phyloP scores from a whole-genome alignment of 768 basidiomycete species.

The Coprinopsis sp. region DNA sequence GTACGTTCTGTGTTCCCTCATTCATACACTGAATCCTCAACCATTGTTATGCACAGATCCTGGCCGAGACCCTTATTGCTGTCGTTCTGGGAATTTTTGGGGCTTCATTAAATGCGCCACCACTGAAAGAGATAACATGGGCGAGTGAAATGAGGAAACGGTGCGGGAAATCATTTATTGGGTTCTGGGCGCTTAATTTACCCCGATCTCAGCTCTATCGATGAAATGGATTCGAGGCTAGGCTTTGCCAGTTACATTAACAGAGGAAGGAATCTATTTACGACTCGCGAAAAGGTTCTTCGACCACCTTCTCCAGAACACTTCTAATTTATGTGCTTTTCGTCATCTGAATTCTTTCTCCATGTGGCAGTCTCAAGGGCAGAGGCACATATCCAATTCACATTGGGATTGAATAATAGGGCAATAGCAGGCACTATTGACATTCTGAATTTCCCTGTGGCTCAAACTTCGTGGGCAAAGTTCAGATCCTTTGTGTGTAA shows the following conservation, averaged over 20 bases:
- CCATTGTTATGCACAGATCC: conserved; percentile 40
- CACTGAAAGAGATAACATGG: conserved; percentile 81
- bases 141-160: conserved; percentile 82
- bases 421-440: no score
- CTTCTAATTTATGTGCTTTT: not conserved
- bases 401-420: no score
- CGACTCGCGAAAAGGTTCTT: conserved; percentile 10
- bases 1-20: conserved; percentile 31
- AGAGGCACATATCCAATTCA: no score
- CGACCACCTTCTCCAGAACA: not conserved
- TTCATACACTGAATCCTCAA: not conserved
- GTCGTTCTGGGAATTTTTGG: conserved; percentile 69
- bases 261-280: conserved; percentile 47
- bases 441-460: no score
- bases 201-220: conserved; percentile 50
- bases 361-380: no score
- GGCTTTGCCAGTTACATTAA: conserved; percentile 62
- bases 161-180: conserved; percentile 41
- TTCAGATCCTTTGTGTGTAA: no score
- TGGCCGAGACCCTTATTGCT: conserved; percentile 59
- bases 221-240: conserved; percentile 68
- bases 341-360: not conserved
- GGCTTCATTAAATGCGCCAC: conserved; percentile 62
- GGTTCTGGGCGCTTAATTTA: conserved; percentile 4
- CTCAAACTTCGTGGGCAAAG: no score